phyloP scores from a whole-genome alignment of 2,329 filamentous ascomycete genomes.

The Ascochyta lentis region DNA sequence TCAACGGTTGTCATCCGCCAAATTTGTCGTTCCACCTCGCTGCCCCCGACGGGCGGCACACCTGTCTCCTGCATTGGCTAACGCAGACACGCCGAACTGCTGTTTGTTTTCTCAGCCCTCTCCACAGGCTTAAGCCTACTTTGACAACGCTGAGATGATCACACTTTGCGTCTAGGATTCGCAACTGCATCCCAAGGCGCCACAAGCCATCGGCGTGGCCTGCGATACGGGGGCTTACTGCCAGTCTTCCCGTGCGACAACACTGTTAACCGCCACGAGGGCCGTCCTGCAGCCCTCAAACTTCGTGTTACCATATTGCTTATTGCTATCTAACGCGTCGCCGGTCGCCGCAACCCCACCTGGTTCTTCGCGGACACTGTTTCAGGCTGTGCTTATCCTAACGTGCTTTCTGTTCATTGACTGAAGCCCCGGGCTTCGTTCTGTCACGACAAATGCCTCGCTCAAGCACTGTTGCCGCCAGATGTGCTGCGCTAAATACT shows the following conservation, averaged over 20 bases:
- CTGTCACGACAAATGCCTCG: slow-evolving; percentile 31
- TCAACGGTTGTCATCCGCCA: slow-evolving; percentile 13
- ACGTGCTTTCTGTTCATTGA: slow-evolving; percentile 13
- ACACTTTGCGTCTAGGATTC: slow-evolving; percentile 14
- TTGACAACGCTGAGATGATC: slow-evolving; percentile 13
- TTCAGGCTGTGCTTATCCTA: slow-evolving; percentile 15
- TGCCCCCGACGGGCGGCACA: slow-evolving; percentile 15
- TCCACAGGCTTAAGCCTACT: slow-evolving; percentile 17
- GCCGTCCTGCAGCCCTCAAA: slow-evolving; percentile 9
- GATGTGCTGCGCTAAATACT: slow-evolving; percentile 42
- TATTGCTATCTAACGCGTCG: slow-evolving; percentile 15
- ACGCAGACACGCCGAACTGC: slow-evolving; percentile 16
- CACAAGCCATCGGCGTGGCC: slow-evolving; percentile 15
- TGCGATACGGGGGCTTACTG: slow-evolving; percentile 7
- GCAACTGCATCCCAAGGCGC: slow-evolving; percentile 9
- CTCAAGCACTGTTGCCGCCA: slow-evolving; percentile 39
- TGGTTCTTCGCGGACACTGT: slow-evolving; percentile 8
- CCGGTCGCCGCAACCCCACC: slow-evolving; percentile 13
- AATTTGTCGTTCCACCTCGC: slow-evolving; percentile 12
- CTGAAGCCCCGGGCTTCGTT: slow-evolving; percentile 5
- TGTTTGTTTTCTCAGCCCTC: slow-evolving; percentile 19
- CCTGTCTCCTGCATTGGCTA: slow-evolving; percentile 11
- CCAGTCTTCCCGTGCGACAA: slow-evolving; percentile 13
- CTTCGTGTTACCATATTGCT: slow-evolving; percentile 20
- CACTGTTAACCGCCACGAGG: slow-evolving; percentile 15